Evolutionary conservation across 768 basidiomycete species (phyloP).

Genomic region (Tricholoma sp.): DNA sequence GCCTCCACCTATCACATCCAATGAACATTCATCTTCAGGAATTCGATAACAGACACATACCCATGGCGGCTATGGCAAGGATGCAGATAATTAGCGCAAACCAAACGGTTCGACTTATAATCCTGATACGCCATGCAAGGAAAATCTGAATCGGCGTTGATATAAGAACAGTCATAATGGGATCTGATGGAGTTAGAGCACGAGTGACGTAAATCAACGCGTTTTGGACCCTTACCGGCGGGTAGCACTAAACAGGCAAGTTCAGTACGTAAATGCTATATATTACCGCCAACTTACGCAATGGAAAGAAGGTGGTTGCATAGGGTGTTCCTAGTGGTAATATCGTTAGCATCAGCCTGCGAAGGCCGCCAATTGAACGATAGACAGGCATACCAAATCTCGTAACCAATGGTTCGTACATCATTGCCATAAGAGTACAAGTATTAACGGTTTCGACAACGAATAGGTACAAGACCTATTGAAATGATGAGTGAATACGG

Average conservation of each 20-base stretch:
- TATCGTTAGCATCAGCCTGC: no score
- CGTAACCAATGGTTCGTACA: constrained; percentile 42
- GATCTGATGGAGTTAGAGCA: constrained; percentile 6
- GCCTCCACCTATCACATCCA: constrained; percentile 28
- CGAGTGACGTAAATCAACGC: neutral
- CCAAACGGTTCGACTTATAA: constrained; percentile 34
- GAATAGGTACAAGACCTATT: constrained; percentile 38
- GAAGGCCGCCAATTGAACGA: no score
- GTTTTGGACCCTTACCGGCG: constrained; percentile 13
- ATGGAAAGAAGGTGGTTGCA: constrained; percentile 31
- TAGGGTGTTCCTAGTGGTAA: constrained; percentile 22
- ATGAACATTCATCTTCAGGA: neutral
- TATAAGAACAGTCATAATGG: constrained; percentile 23
- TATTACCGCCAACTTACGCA: constrained; percentile 15
- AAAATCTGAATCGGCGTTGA: constrained; percentile 46
- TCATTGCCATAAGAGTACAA: constrained; percentile 37
- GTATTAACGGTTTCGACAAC: constrained; percentile 39
- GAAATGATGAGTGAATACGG: neutral
- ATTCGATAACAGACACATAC: constrained; percentile 15
- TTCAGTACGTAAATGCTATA: constrained; percentile 12
- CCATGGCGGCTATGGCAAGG: constrained; percentile 31
- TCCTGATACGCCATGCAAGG: constrained; percentile 37
- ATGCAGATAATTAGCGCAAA: constrained; percentile 26
- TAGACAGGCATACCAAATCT: constrained; percentile 27
- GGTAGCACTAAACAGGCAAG: constrained; percentile 19